phyloP scores from a whole-genome alignment of 1,284 basidiomycete genomes.

The Irpex lacteus region DNA sequence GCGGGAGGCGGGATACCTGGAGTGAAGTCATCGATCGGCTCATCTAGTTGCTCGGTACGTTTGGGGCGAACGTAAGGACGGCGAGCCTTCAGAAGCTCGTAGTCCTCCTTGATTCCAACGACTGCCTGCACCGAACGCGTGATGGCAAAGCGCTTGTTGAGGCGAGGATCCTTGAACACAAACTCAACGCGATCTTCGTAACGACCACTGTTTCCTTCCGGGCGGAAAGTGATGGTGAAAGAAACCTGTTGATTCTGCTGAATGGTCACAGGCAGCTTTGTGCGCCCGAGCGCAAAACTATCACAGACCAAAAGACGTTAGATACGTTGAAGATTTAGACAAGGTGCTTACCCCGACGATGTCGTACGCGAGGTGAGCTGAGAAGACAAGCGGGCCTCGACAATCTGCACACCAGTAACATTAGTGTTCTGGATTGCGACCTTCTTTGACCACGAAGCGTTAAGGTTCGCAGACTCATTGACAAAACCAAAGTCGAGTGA shows the following conservation, averaged over 20 bases:
- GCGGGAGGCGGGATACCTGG: constrained; percentile 6
- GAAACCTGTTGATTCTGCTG: constrained; percentile 21
- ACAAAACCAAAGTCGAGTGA: constrained; percentile 32
- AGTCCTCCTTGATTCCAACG: constrained; percentile 9
- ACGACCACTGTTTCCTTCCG: constrained; percentile 35
- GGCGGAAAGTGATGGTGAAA: no score
- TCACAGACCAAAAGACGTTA: constrained; percentile 10
- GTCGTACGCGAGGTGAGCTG: not conserved
- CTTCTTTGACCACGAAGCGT: constrained; percentile 11
- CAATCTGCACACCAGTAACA: constrained; percentile 26
- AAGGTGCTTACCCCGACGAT: no score
- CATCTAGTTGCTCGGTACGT: not conserved
- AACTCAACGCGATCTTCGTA: constrained; percentile 39
- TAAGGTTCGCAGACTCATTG: constrained; percentile 23
- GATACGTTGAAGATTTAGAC: constrained; percentile 32
- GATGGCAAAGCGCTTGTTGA: constrained; percentile 12
- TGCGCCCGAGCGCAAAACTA: constrained; percentile 14
- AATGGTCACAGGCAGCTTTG: not conserved
- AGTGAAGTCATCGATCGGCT: constrained; percentile 2
- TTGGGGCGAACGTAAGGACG: constrained; percentile 7
- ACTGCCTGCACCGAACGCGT: constrained; percentile 7
- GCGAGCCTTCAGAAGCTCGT: constrained; percentile 10
- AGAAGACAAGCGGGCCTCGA: constrained; percentile 8
- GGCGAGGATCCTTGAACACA: constrained; percentile 14
- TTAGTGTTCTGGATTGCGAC: constrained; percentile 28